phyloP scores from a whole-genome alignment of 192 early-diverging fungal genomes.

The Paraglomus occultum region DNA sequence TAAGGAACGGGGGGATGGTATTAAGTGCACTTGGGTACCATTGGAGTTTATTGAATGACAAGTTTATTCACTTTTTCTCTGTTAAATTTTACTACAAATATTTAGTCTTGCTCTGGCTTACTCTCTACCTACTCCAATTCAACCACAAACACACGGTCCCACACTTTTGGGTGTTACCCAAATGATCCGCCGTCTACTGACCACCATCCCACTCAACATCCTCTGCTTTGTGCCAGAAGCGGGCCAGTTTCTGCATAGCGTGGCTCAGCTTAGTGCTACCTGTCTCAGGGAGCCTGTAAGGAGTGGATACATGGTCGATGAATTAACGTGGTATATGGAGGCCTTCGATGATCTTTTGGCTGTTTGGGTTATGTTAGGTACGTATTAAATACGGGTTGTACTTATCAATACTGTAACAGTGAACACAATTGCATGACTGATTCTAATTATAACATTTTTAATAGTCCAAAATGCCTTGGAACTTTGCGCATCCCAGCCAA shows the following conservation, averaged over 20 bases:
- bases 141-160: constrained; percentile 37
- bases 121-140: too few relatives aligned
- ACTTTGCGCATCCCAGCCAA: constrained; percentile 36
- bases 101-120: too few relatives aligned
- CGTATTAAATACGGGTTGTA: constrained; percentile 2
- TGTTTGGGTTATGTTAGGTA: constrained; percentile 62
- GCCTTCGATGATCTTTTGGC: constrained; percentile 61
- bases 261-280: constrained; percentile 53
- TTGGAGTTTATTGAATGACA: too few relatives aligned
- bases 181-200: constrained; percentile 57
- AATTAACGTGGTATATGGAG: constrained; percentile 53
- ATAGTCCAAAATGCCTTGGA: constrained; percentile 32
- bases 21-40: neutral
- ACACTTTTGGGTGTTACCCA: constrained; percentile 49
- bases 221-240: constrained; percentile 54
- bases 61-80: too few relatives aligned
- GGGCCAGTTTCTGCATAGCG: constrained; percentile 55
- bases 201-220: constrained; percentile 47
- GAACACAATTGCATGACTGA: neutral
- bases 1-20: constrained; percentile 32
- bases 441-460: constrained; percentile 34
- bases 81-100: too few relatives aligned
- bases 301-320: constrained; percentile 41
- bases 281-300: constrained; percentile 42
- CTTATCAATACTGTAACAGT: neutral